Conservation (phyloP, 2,329 filamentous ascomycete species). For the Pyrenophora tritici-repentis region DNA sequence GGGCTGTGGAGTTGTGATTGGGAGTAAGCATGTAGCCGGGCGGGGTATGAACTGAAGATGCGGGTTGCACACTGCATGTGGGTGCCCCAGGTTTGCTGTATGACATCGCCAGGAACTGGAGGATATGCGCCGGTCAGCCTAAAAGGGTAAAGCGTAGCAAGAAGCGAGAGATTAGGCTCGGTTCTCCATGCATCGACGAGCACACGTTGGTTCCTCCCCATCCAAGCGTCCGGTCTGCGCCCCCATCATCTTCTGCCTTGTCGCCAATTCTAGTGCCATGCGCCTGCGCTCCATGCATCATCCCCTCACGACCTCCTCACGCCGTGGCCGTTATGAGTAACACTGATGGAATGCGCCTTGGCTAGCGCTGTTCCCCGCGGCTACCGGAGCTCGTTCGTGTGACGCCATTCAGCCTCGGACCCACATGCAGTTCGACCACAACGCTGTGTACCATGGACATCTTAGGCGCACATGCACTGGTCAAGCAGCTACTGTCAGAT, state of each 20-base stretch:
- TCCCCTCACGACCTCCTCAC: neutral
- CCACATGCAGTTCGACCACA: neutral
- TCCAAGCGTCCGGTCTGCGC: too few species aligned
- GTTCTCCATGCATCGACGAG: too few species aligned
- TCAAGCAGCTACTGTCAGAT: neutral
- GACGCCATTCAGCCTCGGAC: neutral
- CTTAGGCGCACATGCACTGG: neutral
- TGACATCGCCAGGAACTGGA: neutral
- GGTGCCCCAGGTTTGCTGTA: neutral
- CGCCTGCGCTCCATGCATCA: too few species aligned
- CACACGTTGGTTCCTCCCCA: too few species aligned
- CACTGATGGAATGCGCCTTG: neutral
- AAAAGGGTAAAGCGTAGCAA: too few species aligned
- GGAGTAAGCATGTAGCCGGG: neutral
- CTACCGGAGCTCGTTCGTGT: neutral
- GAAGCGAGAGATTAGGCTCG: too few species aligned
- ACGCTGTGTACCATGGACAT: neutral
- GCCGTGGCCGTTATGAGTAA: neutral
- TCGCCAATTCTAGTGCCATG: too few species aligned
- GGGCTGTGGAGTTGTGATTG: constrained; percentile 1
- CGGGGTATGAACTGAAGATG: neutral
- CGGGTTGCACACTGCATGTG: constrained; percentile 1
- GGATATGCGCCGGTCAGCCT: too few species aligned
- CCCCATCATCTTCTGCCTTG: too few species aligned
- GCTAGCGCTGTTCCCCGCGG: neutral